Conservation (phyloP, 176 grass and related monocot genomes). For the Stipa capillata region DNA sequence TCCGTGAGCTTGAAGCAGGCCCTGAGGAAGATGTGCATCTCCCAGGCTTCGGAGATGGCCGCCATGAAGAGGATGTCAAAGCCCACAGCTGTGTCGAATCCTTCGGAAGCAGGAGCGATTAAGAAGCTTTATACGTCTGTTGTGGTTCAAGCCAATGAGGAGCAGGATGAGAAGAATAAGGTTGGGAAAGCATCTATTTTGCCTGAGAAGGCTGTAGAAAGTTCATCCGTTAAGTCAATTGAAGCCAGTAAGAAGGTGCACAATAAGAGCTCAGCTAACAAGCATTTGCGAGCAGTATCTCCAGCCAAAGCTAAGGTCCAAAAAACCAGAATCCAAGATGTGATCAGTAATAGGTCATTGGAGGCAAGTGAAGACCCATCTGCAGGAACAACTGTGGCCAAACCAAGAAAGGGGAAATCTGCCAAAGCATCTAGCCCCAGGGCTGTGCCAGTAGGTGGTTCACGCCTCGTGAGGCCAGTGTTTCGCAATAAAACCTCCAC, state of each 20-base stretch:
- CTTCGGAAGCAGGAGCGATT: conserved; percentile 48
- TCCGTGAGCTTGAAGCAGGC: conserved; percentile 88
- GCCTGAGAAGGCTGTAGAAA: conserved; percentile 33
- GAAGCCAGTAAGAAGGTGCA: conserved; percentile 12
- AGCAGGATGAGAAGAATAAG: conserved; percentile 30
- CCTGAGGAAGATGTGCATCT: conserved; percentile 88
- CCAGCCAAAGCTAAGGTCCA: conserved; percentile 33
- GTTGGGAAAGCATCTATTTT: conserved; percentile 34
- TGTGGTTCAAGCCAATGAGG: conserved; percentile 37
- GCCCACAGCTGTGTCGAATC: conserved; percentile 5
- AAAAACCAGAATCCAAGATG: conserved; percentile 97
- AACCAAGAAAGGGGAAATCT: conserved; percentile 67
- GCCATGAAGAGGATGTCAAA: conserved; percentile 75
- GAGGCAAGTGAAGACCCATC: conserved; percentile 28
- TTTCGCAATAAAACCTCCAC: conserved; percentile 56
- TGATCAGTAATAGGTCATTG: conserved; percentile 45
- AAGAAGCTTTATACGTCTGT: conserved; percentile 60
- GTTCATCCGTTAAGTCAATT: conserved; percentile 26
- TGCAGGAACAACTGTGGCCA: neutral
- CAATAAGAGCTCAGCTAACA: conserved; percentile 30
- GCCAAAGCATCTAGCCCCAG: conserved; percentile 54
- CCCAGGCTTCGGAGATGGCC: conserved; percentile 97
- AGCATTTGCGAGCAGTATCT: conserved; percentile 38
- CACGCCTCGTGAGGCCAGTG: conserved; percentile 58
- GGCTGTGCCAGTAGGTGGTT: conserved; percentile 35